These are phyloP conservation scores for Phytophthora niederhauseri DNA, from an alignment of 352 stramenopile species.

Conservation along the genomic window DNA sequence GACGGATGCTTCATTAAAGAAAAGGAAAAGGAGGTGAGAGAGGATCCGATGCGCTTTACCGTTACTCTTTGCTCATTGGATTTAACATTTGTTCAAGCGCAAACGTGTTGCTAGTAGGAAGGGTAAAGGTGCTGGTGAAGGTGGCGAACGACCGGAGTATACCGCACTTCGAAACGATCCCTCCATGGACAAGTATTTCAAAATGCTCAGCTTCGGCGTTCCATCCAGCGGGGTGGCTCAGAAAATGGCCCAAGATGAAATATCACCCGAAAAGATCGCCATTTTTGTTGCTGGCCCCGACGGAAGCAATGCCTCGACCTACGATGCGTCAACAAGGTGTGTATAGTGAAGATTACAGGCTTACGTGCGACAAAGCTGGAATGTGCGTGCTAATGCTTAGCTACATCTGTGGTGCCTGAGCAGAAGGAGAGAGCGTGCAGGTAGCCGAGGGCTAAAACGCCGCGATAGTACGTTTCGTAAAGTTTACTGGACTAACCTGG, in stretches of 20 bases:
- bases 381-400: background rate
- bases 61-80: constrained; percentile 2
- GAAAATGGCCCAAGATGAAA: constrained; percentile 85
- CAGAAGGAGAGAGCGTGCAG: constrained; percentile 19
- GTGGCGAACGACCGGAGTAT: constrained; percentile 55
- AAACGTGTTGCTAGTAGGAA: constrained; percentile 39
- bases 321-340: constrained; percentile 15
- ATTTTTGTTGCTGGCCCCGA: constrained; percentile 62
- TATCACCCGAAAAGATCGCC: constrained; percentile 57
- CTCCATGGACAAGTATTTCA: constrained; percentile 88
- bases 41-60: background rate
- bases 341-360: background rate
- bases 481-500: constrained; percentile 81
- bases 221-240: constrained; percentile 66
- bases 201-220: constrained; percentile 84
- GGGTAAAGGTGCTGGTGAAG: constrained; percentile 6
- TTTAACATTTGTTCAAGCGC: constrained; percentile 37
- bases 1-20: constrained; percentile 80
- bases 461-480: constrained; percentile 71
- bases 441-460: constrained; percentile 30
- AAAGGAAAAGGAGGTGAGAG: constrained; percentile 62
- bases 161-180: constrained; percentile 57
- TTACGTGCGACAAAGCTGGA: background rate
- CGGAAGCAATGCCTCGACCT: constrained; percentile 22
- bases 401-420: background rate